Conservation (phyloP, 495 filamentous ascomycete genomes). For the Pseudomonodictys pantanalensis region DNA sequence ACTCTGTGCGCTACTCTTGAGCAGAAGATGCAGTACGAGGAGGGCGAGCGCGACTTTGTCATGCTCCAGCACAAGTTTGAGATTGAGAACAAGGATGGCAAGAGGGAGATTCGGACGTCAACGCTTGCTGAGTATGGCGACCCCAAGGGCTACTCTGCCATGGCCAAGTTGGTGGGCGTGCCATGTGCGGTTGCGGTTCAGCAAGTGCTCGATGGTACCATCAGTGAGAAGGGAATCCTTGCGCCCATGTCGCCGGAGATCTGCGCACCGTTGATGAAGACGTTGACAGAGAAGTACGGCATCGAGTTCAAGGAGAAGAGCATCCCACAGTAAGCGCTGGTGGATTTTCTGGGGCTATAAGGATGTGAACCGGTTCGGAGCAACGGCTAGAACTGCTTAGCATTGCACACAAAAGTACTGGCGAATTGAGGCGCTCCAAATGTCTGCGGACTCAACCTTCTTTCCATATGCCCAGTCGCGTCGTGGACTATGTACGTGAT, state of each 20-base stretch:
- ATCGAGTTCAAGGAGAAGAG: constrained; percentile 44
- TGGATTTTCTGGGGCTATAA: background rate
- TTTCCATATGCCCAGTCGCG: too few species aligned
- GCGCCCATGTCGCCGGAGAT: constrained; percentile 77
- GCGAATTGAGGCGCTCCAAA: too few species aligned
- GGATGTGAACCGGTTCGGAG: background rate
- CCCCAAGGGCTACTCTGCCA: constrained; percentile 75
- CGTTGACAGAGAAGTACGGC: constrained; percentile 46
- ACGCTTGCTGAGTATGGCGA: constrained; percentile 87
- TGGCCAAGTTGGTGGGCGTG: constrained; percentile 81
- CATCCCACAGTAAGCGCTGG: constrained; percentile 13
- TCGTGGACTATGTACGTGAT: too few species aligned
- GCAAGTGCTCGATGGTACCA: constrained; percentile 78
- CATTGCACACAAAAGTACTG: too few species aligned
- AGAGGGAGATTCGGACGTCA: constrained; percentile 68
- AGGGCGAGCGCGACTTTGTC: constrained; percentile 75
- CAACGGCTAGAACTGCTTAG: too few species aligned
- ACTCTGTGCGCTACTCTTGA: constrained; percentile 88
- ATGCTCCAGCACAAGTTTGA: constrained; percentile 94
- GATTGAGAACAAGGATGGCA: constrained; percentile 77
- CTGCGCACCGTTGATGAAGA: constrained; percentile 55
- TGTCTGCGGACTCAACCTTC: too few species aligned
- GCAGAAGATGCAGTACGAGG: constrained; percentile 85
- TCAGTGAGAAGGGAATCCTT: constrained; percentile 72
- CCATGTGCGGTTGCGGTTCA: constrained; percentile 53